Evolutionary conservation across 2,329 filamentous ascomycete genomes (phyloP).

Genomic region (Amauroascus verrucosus): DNA sequence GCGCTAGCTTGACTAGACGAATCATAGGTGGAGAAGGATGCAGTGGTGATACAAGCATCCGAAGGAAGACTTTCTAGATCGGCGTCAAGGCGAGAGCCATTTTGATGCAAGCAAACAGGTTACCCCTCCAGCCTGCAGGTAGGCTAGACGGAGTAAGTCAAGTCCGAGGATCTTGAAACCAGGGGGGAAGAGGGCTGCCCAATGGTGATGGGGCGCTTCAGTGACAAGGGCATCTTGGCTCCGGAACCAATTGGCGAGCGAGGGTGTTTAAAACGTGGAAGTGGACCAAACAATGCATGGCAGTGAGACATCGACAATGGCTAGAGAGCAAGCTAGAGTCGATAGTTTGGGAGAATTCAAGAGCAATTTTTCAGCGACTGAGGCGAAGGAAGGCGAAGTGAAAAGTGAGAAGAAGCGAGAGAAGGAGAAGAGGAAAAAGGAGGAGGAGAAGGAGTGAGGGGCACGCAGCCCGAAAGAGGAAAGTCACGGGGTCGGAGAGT

Average conservation of each 20-base stretch:
- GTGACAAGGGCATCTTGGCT: background rate
- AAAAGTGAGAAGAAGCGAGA: too few species aligned
- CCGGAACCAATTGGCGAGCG: background rate
- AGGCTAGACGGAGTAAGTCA: background rate
- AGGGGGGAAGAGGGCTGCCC: background rate
- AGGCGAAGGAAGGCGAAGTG: background rate
- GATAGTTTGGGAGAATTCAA: background rate
- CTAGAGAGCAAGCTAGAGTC: background rate
- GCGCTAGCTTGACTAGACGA: background rate
- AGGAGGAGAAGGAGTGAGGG: background rate
- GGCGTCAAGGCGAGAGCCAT: background rate
- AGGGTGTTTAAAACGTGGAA: conserved; percentile 7
- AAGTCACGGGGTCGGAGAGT: background rate
- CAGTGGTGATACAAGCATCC: background rate
- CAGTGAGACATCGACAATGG: conserved; percentile 1
- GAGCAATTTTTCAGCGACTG: background rate
- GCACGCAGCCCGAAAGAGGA: too few species aligned
- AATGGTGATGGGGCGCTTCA: background rate
- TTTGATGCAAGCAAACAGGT: background rate
- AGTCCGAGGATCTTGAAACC: background rate
- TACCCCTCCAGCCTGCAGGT: background rate
- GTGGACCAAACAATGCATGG: background rate
- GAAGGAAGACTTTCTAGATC: background rate
- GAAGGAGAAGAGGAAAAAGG: background rate
- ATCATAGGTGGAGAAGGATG: background rate